A percentile compares a stretch with the other conserved stretches of the same genome.
phyloP scores from a whole-genome alignment of 441 rosid genomes.

The Manihot esculenta region DNA sequence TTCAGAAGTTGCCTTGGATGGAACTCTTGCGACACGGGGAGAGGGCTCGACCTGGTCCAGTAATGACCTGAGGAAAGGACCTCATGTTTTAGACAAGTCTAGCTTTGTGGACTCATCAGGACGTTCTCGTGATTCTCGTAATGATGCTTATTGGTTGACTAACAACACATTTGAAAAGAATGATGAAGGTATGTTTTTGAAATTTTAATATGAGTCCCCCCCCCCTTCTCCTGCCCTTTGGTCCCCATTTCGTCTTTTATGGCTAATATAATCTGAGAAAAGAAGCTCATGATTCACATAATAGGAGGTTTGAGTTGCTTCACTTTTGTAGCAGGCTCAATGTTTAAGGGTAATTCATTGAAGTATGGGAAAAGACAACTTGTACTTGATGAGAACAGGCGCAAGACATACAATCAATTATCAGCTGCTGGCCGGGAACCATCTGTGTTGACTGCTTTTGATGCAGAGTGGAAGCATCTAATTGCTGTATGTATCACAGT shows the following conservation, averaged over 20 bases:
- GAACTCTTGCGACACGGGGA: constrained; percentile 43
- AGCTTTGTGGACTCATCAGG: constrained; percentile 36
- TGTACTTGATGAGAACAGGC: constrained; percentile 64
- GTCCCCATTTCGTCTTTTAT: too few species aligned
- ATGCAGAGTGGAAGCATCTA: constrained; percentile 79
- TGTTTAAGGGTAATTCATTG: constrained; percentile 31
- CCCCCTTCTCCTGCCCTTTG: too few species aligned
- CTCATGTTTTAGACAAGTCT: constrained; percentile 32
- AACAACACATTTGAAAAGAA: constrained; percentile 46
- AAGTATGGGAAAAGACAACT: constrained; percentile 54
- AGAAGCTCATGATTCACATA: not conserved
- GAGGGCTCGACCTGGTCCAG: constrained; percentile 31
- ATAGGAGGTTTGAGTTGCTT: constrained; percentile 18
- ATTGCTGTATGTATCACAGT: constrained; percentile 63
- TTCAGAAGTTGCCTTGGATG: constrained; percentile 44
- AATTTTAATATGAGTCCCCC: not conserved
- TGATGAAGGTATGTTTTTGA: constrained; percentile 45
- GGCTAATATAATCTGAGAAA: constrained; percentile 7
- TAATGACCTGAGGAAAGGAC: constrained; percentile 41
- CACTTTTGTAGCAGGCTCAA: constrained; percentile 38
- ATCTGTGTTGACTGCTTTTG: constrained; percentile 78
- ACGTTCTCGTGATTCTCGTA: constrained; percentile 32
- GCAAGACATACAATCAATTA: constrained; percentile 59
- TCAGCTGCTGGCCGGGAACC: constrained; percentile 45
- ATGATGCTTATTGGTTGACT: constrained; percentile 28